Percentiles rank a stretch among this genome's conserved stretches.
These are phyloP conservation scores for Ascochyta lentis DNA, from an alignment of 2,329 filamentous ascomycete species.

Conservation along the genomic window DNA sequence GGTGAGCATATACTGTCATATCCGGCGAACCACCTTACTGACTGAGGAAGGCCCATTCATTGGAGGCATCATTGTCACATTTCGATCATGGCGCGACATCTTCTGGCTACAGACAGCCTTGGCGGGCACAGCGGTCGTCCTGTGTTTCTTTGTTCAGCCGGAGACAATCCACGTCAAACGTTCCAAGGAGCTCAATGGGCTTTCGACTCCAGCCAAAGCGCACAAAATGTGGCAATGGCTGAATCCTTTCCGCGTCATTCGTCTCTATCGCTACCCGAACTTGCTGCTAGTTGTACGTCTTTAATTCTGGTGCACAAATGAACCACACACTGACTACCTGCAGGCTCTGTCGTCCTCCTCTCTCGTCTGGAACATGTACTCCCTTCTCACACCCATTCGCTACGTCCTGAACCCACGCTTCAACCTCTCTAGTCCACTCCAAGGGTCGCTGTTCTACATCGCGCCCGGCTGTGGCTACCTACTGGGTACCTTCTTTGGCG, in stretches of 20 bases:
- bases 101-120: constrained; percentile 79
- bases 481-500: constrained; percentile 73
- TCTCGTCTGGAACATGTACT: constrained; percentile 80
- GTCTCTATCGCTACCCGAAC: constrained; percentile 72
- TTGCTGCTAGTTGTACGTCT: constrained; percentile 57
- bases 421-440: constrained; percentile 68
- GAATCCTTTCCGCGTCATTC: constrained; percentile 69
- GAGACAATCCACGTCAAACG: constrained; percentile 74
- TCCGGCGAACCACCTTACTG: neutral
- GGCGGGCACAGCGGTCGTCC: constrained; percentile 64
- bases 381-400: constrained; percentile 71
- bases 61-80: constrained; percentile 79
- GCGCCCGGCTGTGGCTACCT: constrained; percentile 75
- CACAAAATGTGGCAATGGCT: constrained; percentile 67
- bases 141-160: constrained; percentile 71
- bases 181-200: constrained; percentile 66
- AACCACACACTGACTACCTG: neutral
- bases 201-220: constrained; percentile 58
- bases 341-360: constrained; percentile 64
- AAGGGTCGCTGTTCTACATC: constrained; percentile 76
- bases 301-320: neutral
- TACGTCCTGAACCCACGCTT: constrained; percentile 79
- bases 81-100: constrained; percentile 73
- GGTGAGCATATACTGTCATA: constrained; percentile 20
- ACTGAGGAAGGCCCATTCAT: constrained; percentile 69